These are phyloP conservation scores for Podila epigama DNA, from an alignment of 192 early-diverging fungal genomes.

Conservation along the genomic window DNA sequence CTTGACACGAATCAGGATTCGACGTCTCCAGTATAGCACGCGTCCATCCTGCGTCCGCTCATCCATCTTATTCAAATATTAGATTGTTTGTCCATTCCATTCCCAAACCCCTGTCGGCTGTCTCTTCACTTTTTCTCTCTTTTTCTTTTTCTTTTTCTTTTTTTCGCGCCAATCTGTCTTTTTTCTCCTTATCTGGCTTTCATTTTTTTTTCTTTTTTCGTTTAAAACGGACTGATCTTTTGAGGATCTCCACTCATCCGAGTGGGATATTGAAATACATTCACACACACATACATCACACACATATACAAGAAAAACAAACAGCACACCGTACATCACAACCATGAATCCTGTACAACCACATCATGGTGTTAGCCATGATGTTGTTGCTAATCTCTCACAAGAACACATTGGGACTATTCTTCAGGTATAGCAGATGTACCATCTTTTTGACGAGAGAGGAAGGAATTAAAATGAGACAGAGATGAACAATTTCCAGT, in stretches of 20 bases:
- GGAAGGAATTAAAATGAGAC: neutral
- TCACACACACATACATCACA: no score
- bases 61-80: no score
- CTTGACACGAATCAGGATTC: no score
- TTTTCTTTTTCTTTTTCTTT: neutral
- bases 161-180: neutral
- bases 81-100: no score
- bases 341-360: slow-evolving; percentile 35
- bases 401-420: slow-evolving; percentile 44
- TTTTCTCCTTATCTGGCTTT: neutral
- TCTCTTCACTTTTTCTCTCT: neutral
- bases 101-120: no score
- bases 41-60: no score
- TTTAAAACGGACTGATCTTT: neutral
- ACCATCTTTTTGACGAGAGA: neutral
- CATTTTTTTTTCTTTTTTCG: neutral
- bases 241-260: neutral
- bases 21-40: no score
- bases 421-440: slow-evolving; percentile 18
- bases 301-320: no score
- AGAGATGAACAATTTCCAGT: neutral
- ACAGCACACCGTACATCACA: neutral
- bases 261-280: neutral
- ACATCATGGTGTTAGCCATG: slow-evolving; percentile 17
- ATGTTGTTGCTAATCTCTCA: slow-evolving; percentile 40